A percentile compares a stretch with the other conserved stretches of the same genome.
Evolutionary conservation across 2,329 filamentous ascomycete genomes (phyloP).

Genomic region (Penicillium rolfsii): DNA sequence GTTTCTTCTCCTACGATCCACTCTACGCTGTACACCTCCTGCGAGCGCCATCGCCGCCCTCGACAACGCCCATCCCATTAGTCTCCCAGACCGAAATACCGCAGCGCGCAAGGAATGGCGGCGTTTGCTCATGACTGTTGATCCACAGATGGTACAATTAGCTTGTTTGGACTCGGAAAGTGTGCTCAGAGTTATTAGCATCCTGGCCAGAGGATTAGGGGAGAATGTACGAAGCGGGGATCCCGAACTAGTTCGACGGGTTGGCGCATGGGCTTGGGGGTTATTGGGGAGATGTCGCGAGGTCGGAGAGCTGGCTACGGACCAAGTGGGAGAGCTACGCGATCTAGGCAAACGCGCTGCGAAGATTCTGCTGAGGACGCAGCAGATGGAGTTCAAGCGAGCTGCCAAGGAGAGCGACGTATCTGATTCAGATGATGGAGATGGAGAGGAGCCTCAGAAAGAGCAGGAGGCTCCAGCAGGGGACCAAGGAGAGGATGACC

Average conservation of each 20-base stretch:
- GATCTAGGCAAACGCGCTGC: constrained; percentile 78
- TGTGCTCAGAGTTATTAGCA: constrained; percentile 66
- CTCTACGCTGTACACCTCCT: constrained; percentile 62
- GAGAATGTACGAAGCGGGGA: constrained; percentile 66
- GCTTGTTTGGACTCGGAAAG: constrained; percentile 62
- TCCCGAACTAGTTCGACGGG: constrained; percentile 63
- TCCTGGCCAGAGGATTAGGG: constrained; percentile 61
- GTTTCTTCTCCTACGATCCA: constrained; percentile 66
- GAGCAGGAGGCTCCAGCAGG: not conserved
- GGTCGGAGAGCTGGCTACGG: constrained; percentile 72
- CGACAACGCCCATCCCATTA: constrained; percentile 55
- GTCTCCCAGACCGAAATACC: constrained; percentile 58
- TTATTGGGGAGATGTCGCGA: constrained; percentile 76
- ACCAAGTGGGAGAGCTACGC: constrained; percentile 74
- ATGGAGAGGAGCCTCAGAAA: constrained; percentile 9
- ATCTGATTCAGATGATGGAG: constrained; percentile 11
- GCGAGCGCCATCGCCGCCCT: constrained; percentile 58
- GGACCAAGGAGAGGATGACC: not conserved
- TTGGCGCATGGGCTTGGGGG: constrained; percentile 85
- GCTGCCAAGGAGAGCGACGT: constrained; percentile 34
- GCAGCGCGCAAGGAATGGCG: constrained; percentile 61
- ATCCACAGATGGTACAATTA: constrained; percentile 56
- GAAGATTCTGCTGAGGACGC: constrained; percentile 51
- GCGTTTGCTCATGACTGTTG: constrained; percentile 41
- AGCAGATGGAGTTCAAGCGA: constrained; percentile 46